Evolutionary conservation across 2,329 filamentous ascomycete species (phyloP).

Genomic region (Ceratocystis albifundus): DNA sequence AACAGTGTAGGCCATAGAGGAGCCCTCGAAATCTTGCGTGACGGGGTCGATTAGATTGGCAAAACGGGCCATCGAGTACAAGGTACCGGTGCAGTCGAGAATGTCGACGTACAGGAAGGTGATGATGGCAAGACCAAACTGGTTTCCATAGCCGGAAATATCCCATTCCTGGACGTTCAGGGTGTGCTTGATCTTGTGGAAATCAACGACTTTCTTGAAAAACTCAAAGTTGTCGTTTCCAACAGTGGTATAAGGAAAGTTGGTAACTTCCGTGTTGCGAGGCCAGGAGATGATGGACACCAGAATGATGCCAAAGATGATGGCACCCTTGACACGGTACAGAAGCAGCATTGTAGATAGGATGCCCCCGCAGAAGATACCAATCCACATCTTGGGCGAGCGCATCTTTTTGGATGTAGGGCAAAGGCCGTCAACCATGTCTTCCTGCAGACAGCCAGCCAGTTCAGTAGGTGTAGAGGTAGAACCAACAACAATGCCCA

Average conservation of each 20-base stretch:
- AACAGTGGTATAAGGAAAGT: slow-evolving; percentile 60
- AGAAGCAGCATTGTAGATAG: slow-evolving; percentile 71
- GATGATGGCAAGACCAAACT: slow-evolving; percentile 70
- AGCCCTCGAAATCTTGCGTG: slow-evolving; percentile 74
- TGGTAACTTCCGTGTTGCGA: slow-evolving; percentile 60
- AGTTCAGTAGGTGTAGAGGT: slow-evolving; percentile 57
- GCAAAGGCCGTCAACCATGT: slow-evolving; percentile 41
- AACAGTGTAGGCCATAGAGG: slow-evolving; percentile 64
- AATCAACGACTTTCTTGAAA: slow-evolving; percentile 77
- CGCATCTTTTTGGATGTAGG: slow-evolving; percentile 60
- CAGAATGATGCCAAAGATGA: slow-evolving; percentile 70
- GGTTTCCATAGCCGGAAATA: slow-evolving; percentile 53
- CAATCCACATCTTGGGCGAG: slow-evolving; percentile 73
- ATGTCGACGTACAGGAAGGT: slow-evolving; percentile 74
- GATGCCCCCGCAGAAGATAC: slow-evolving; percentile 75
- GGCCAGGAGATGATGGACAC: slow-evolving; percentile 88
- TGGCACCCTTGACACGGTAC: slow-evolving; percentile 76
- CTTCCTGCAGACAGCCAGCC: slow-evolving; percentile 50
- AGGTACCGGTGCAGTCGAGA: slow-evolving; percentile 63
- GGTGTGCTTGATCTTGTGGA: slow-evolving; percentile 61
- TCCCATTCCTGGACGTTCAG: slow-evolving; percentile 66
- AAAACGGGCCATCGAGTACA: slow-evolving; percentile 74
- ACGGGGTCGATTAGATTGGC: slow-evolving; percentile 51
- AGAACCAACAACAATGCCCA: slow-evolving; percentile 65
- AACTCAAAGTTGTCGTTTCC: slow-evolving; percentile 68